phyloP scores from a whole-genome alignment of 345 rosid genomes.

The Boechera stricta region DNA sequence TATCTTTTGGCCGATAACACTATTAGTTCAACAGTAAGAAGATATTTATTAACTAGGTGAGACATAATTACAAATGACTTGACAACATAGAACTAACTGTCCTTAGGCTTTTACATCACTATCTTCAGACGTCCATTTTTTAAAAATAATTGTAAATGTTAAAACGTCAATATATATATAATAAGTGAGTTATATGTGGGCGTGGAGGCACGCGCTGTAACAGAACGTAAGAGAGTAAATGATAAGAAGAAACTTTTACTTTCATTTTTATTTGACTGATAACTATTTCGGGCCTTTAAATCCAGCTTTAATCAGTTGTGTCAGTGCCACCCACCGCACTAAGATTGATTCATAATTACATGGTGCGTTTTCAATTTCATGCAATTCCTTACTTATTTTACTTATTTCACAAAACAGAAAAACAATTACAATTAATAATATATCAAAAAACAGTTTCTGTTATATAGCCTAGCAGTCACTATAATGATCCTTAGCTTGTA shows the following conservation, averaged over 20 bases:
- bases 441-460: not conserved
- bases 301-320: constrained; percentile 55
- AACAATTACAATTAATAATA: too few relatives aligned
- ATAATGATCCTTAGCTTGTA: not conserved
- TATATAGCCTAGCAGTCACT: not conserved
- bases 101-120: constrained; percentile 37
- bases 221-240: constrained; percentile 30
- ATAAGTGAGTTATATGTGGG: not conserved
- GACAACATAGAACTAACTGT: constrained; percentile 41
- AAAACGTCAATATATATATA: not conserved
- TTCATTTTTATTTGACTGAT: constrained; percentile 34
- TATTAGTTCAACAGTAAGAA: constrained; percentile 9
- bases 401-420: not conserved
- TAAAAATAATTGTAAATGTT: not conserved
- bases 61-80: constrained; percentile 34
- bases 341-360: constrained; percentile 65
- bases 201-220: constrained; percentile 26
- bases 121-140: constrained; percentile 12
- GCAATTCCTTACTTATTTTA: not conserved
- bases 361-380: constrained; percentile 33
- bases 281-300: constrained; percentile 53
- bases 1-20: not conserved
- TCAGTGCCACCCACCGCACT: constrained; percentile 86
- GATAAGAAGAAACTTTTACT: constrained; percentile 32
- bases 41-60: constrained; percentile 21